Base-by-base conservation (phyloP, 306 rosid species). In the Sechiopsis laciniata region DNA sequence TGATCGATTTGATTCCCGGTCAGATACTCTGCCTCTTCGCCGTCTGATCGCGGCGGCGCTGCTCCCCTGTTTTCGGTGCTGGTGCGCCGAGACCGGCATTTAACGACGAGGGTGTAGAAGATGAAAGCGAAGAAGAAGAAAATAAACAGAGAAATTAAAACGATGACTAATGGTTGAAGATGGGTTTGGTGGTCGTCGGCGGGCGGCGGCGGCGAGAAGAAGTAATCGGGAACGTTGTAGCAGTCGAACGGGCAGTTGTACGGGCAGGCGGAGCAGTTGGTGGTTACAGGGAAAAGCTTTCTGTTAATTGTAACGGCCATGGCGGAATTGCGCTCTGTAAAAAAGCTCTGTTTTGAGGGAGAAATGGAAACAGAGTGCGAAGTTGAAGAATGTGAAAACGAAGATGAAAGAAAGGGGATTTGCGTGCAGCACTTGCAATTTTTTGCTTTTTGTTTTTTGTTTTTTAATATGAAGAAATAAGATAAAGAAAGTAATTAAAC, bases 191-290 rank as follows among this genome's bases (percentile, higher is more conserved):
- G 70, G 14, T 32, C 54, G 6, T 71, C 55, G 6, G 55, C 76
- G 15, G 79, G 60, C 46, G 0, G 78, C 9, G 81, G 91, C 17
- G 83, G 80, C 12, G 85, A 11, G 57, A 69, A 74, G 75, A 71
- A 75, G 81, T 77, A 84, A 13, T 77, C 84, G 29, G 84, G 78
- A 46, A 77, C 83, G 60, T 77, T 20, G 74, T 74, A 85, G 24
- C 94, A 90, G 54, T 80, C 86, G 51, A 55, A 85, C 24, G 85
- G 74, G 71, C 92, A 89, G 55, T 80, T 84, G 51, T 63, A 86
- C 22, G 85, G 74, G 64, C 92, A 89, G 50, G 57, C 22, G n/a
- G 76, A 60, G 40, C 96, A 89, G 10, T 88, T 84, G 22, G 87
- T 80, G 12, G 12, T 32, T 20, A 80, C 22, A 2, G 86, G 94